Base-by-base conservation (phyloP, 2,329 filamentous ascomycete genomes). In the Aureobasidium musti region DNA sequence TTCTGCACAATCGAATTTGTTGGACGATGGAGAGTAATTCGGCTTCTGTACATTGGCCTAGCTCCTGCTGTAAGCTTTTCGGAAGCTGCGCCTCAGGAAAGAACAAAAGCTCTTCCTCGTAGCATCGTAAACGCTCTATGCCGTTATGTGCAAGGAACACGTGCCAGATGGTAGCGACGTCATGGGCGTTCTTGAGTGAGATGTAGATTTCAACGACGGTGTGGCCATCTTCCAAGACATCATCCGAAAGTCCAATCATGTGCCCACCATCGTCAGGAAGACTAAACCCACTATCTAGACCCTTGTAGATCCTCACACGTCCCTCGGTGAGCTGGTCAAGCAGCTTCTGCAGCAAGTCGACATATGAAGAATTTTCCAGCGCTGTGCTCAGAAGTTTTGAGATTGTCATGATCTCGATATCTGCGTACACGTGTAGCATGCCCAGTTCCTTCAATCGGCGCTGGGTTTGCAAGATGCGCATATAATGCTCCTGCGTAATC, bases 151-250 rank as follows among this genome's bases (percentile, higher is more conserved):
- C 68, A n/a, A 69, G 68, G n/a, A 60, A 69, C 5, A 63, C 54
- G 26, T 69, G 68, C 68, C 66, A 68, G 19, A 69, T 68, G 4
- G 66, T 69, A 1, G 68, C 67, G 19, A 53, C 59, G 28, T 69
- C 66, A n/a, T 65, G 39, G 7, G 52, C 53, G 33, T 66, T 67
- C 64, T 69, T 69, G 14, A 53, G 53, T 2, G 66, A 69, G n/a
- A 69, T 67, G 53, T 65, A 69, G 39, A 69, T 68, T 35, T 68
- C 59, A 14, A 67, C 11, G 17, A 61, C 30, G 7, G 21, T 41
- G n/a, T 43, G 28, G 3, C 56, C 63, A 33, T 65, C 52, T 26
- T 64, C 39, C 19, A 56, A n/a, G 30, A 37, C 52, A 14, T 54
- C 37, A 11, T 66, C 65, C 1, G 66, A 68, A 7, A 69, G 23